A percentile compares a stretch with the other conserved stretches of the same genome.
Evolutionary conservation across 1,284 basidiomycete species (phyloP).

Genomic region (Cryptococcus depauperatus): DNA sequence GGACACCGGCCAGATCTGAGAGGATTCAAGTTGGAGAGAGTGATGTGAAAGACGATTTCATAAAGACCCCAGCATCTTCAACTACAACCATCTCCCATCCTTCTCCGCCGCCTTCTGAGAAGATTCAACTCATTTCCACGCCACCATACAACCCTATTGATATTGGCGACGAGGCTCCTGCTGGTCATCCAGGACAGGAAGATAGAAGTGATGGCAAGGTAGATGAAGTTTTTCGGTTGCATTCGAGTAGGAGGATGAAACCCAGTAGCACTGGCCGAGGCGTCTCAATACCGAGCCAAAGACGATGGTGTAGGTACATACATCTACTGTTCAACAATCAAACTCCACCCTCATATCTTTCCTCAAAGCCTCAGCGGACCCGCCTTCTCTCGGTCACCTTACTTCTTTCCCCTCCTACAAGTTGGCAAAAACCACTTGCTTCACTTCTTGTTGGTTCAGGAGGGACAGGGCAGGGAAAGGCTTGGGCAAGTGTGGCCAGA

Average conservation of each 20-base stretch:
- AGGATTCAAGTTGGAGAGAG: constrained; percentile 3
- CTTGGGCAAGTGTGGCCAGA: constrained; percentile 68
- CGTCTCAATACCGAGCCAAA: constrained; percentile 37
- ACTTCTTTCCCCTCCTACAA: constrained; percentile 21
- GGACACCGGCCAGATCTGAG: constrained; percentile 15
- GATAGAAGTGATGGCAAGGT: constrained; percentile 33
- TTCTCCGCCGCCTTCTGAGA: constrained; percentile 17
- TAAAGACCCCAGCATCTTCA: constrained; percentile 17
- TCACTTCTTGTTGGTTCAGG: constrained; percentile 22
- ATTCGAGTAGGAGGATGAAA: constrained; percentile 39
- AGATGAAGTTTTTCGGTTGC: constrained; percentile 35
- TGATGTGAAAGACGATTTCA: background rate
- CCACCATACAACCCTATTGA: constrained; percentile 25
- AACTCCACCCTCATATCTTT: constrained; percentile 22
- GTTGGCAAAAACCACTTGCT: constrained; percentile 34
- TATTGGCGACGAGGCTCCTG: constrained; percentile 25
- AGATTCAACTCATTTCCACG: constrained; percentile 7
- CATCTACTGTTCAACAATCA: constrained; percentile 29
- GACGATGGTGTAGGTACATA: constrained; percentile 36
- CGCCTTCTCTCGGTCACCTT: constrained; percentile 30
- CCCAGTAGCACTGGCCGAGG: constrained; percentile 32
- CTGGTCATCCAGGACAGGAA: constrained; percentile 19
- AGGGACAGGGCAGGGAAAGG: constrained; percentile 42
- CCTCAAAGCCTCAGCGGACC: constrained; percentile 13
- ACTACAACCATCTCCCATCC: constrained; percentile 24